Evolutionary conservation across 495 filamentous ascomycete genomes (phyloP).

Genomic region (Talaromyces trachyspermus): DNA sequence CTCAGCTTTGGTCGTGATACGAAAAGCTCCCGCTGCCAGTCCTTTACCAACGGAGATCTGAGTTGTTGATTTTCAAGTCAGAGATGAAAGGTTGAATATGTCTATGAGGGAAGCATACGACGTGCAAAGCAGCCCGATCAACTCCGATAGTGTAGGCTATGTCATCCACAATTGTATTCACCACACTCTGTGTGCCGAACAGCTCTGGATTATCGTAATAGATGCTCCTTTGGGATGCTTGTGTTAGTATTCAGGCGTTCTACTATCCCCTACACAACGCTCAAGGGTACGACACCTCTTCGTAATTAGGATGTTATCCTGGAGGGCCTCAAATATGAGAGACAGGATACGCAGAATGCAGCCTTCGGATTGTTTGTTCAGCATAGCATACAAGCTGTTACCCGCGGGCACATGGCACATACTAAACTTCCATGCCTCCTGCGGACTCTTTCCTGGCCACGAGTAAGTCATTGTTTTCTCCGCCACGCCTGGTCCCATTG

Average conservation of each 20-base stretch:
- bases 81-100: not conserved
- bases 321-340: slow-evolving; percentile 60
- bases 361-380: slow-evolving; percentile 32
- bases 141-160: slow-evolving; percentile 63
- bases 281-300: slow-evolving; percentile 71
- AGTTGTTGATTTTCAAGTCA: slow-evolving; percentile 15
- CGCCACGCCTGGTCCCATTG: slow-evolving; percentile 19
- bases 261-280: too few species aligned
- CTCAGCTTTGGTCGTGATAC: slow-evolving; percentile 22
- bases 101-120: slow-evolving; percentile 19
- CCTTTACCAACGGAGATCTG: slow-evolving; percentile 63
- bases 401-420: slow-evolving; percentile 21
- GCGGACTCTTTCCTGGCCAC: slow-evolving; percentile 51
- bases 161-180: slow-evolving; percentile 76
- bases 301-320: slow-evolving; percentile 55
- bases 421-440: slow-evolving; percentile 66
- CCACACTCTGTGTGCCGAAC: slow-evolving; percentile 67
- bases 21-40: slow-evolving; percentile 51
- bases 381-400: not conserved
- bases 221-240: slow-evolving; percentile 56
- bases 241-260: too few species aligned
- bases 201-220: slow-evolving; percentile 81
- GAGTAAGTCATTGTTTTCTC: slow-evolving; percentile 24
- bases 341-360: slow-evolving; percentile 61
- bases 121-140: slow-evolving; percentile 27